Base-by-base conservation (phyloP, 768 basidiomycete species). In the Phlegmacium glaucopus region DNA sequence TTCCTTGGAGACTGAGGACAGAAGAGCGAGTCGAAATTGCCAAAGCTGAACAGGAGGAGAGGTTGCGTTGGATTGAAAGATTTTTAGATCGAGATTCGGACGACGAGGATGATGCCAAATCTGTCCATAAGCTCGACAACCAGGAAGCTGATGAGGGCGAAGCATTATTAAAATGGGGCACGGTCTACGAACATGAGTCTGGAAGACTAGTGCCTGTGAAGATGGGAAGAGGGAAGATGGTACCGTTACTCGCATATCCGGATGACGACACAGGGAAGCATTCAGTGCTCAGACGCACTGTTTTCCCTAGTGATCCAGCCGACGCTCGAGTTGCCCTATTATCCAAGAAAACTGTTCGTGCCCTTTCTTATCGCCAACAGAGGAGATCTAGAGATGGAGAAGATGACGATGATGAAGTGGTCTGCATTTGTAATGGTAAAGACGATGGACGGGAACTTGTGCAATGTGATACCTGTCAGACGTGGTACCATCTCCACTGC, bases 401-500 rank as follows among this genome's bases (percentile, higher is more conserved):
- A 5, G 69, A 72, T 11, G 71, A 68, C 9, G 53, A 72, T 10
- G 76, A 76, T 9, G 77, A 78, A 40, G 63, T 75, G 13, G 57
- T 82, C 13, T 92, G 90, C 60, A 71, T 86, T 22, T 91, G 89
- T 60, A 65, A 69, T 36, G 83, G 81, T 13, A 70, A 66, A 42
- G 83, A 87, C 55, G 85, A 89, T 49, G 88, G 84, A 4, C 71
- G 83, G n/a, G 77, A 82, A 48, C 72, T 88, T 39, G 90, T 92
- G 27, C 90, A 90, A 57, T 93, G 90, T 54, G 89, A 92, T 56
- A 73, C 75, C 4, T 93, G 90, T 62, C 72, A 79, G 60, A 82
- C 72, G 12, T 93, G 90, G 90, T 91, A 86, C 60, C 90, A 93
- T 64, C 72, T 90, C 27, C 67, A 79, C 37, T 93, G 90, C 63